Conservation (phyloP, 805 yeast genomes). For the Saccharomycopsis sp. region DNA sequence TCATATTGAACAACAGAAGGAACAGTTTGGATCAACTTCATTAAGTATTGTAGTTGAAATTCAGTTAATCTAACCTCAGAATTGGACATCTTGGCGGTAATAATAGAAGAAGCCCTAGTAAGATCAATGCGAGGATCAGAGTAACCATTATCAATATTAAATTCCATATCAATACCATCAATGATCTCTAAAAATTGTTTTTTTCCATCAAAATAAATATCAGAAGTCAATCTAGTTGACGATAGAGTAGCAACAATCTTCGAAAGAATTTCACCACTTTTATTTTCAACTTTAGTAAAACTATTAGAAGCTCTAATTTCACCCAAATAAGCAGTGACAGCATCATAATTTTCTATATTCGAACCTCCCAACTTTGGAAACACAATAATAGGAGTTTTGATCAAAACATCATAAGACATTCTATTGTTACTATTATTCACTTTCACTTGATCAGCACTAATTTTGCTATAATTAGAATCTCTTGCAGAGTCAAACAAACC, state of each 20-base stretch:
- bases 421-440: conserved; percentile 43
- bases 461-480: conserved; percentile 79
- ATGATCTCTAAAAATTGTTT: conserved; percentile 54
- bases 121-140: conserved; percentile 19
- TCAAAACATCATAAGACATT: conserved; percentile 59
- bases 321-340: conserved; percentile 66
- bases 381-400: conserved; percentile 74
- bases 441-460: conserved; percentile 43
- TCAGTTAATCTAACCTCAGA: conserved; percentile 62
- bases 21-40: conserved; percentile 44
- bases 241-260: conserved; percentile 58
- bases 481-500: conserved; percentile 82
- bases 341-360: conserved; percentile 37
- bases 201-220: conserved; percentile 37
- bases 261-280: conserved; percentile 32
- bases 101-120: conserved; percentile 37
- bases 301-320: conserved; percentile 63
- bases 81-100: conserved; percentile 52
- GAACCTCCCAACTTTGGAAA: conserved; percentile 54
- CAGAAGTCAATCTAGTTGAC: conserved; percentile 58
- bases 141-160: conserved; percentile 47
- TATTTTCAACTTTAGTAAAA: conserved; percentile 29
- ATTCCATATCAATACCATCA: conserved; percentile 49
- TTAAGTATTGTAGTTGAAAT: conserved; percentile 49
- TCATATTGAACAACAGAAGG: conserved; percentile 40